Percentiles rank a stretch among this genome's conserved stretches.
Evolutionary conservation across 371 early-diverging fungal species (phyloP).

Genomic region (Circinella umbellata): DNA sequence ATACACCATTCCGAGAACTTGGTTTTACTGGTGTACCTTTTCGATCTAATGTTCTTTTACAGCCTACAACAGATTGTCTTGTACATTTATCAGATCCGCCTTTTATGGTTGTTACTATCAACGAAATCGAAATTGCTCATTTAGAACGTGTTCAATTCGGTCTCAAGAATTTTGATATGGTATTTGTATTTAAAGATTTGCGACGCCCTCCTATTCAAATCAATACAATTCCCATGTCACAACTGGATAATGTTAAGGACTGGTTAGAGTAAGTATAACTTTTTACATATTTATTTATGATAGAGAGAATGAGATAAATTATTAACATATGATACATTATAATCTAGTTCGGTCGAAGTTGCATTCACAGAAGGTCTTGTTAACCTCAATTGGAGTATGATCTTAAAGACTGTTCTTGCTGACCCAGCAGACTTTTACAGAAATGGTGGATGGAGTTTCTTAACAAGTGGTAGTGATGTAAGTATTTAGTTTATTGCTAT

Average conservation of each 20-base stretch:
- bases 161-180: slow-evolving; percentile 99
- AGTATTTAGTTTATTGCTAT: slow-evolving; percentile 1
- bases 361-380: slow-evolving; percentile 97
- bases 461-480: slow-evolving; percentile 77
- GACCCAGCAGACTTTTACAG: slow-evolving; percentile 97
- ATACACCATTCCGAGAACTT: slow-evolving; percentile 93
- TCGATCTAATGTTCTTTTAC: slow-evolving; percentile 93
- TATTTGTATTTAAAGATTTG: slow-evolving; percentile 98
- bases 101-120: slow-evolving; percentile 91
- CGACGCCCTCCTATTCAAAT: slow-evolving; percentile 91
- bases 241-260: slow-evolving; percentile 96
- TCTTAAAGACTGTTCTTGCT: slow-evolving; percentile 98
- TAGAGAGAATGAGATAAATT: background rate
- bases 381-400: slow-evolving; percentile 97
- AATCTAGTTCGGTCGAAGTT: slow-evolving; percentile 86
- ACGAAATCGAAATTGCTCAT: slow-evolving; percentile 97
- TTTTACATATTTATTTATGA: background rate
- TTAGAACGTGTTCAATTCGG: slow-evolving; percentile 99
- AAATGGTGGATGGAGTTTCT: slow-evolving; percentile 97
- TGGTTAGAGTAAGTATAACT: slow-evolving; percentile 89
- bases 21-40: slow-evolving; percentile 98
- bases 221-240: slow-evolving; percentile 94
- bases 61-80: slow-evolving; percentile 97
- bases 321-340: background rate
- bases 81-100: slow-evolving; percentile 98